Evolutionary conservation across 2,329 filamentous ascomycete genomes (phyloP).

Genomic region (Rutstroemia sp.): DNA sequence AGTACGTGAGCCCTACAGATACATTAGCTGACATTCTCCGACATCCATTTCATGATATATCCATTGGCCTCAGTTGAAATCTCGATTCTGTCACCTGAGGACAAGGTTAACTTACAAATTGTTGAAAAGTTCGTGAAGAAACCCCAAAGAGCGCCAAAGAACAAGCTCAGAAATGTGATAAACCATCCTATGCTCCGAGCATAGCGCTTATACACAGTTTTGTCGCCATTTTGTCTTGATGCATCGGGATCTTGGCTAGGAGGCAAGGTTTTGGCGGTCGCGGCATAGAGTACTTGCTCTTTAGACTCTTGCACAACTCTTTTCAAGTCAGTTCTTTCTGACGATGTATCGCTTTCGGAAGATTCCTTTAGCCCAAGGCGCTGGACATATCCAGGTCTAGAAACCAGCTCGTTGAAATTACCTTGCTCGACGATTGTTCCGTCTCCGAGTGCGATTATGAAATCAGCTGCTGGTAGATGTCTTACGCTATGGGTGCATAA

Average conservation of each 20-base stretch:
- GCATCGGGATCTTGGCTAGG: constrained; percentile 25
- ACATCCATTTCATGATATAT: background rate
- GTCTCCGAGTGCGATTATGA: constrained; percentile 32
- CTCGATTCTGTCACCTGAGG: background rate
- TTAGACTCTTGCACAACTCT: background rate
- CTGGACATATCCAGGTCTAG: constrained; percentile 21
- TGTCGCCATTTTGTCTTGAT: constrained; percentile 17
- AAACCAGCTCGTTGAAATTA: constrained; percentile 24
- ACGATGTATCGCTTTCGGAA: constrained; percentile 16
- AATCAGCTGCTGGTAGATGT: constrained; percentile 31
- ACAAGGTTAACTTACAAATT: constrained; percentile 18
- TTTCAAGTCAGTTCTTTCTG: background rate
- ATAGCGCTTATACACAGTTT: constrained; percentile 20
- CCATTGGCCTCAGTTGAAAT: background rate
- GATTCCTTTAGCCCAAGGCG: constrained; percentile 27
- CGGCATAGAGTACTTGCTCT: background rate
- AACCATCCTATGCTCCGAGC: constrained; percentile 15
- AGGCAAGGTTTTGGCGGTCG: background rate
- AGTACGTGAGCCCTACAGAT: constrained; percentile 19
- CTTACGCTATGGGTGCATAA: constrained; percentile 15
- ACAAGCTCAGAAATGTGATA: constrained; percentile 8
- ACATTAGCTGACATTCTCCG: constrained; percentile 6
- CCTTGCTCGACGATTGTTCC: constrained; percentile 33
- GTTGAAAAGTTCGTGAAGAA: constrained; percentile 25
- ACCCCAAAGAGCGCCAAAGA: constrained; percentile 17